Evolutionary conservation across 345 rosid species (phyloP).

Genomic region (Carallia brachiata): DNA sequence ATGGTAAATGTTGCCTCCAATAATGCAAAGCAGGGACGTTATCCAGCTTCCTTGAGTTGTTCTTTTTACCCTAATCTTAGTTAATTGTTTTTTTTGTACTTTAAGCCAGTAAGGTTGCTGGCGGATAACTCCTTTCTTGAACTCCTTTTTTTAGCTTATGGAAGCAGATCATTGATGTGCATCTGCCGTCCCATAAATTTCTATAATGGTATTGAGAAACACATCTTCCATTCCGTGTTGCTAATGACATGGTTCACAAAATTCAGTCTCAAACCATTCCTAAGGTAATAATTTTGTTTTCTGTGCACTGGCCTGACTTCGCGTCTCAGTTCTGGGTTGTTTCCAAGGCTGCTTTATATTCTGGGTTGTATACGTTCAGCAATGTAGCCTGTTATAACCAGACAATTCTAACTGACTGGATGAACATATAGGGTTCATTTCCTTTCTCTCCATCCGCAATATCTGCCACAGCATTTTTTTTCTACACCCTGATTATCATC

Average conservation of each 20-base stretch:
- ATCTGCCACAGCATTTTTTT: too few species aligned
- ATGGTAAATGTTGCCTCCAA: constrained; percentile 18
- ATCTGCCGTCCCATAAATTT: neutral
- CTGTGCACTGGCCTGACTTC: neutral
- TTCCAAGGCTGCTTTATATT: too few species aligned
- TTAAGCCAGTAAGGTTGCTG: constrained; percentile 27
- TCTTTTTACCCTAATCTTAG: constrained; percentile 21
- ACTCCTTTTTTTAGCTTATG: constrained; percentile 10
- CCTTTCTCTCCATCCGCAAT: too few species aligned
- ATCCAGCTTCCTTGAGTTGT: constrained; percentile 21
- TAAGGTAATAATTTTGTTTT: neutral
- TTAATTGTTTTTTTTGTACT: constrained; percentile 17
- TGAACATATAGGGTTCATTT: too few species aligned
- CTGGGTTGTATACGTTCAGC: too few species aligned
- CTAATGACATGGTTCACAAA: neutral
- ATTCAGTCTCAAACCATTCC: neutral
- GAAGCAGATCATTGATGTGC: constrained; percentile 9
- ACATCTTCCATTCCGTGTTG: neutral
- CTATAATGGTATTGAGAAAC: neutral
- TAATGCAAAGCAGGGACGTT: constrained; percentile 22
- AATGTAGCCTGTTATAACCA: too few species aligned
- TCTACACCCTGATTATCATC: too few species aligned
- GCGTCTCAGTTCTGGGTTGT: too few species aligned
- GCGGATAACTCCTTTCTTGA: constrained; percentile 16
- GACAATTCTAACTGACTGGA: too few species aligned